These are phyloP conservation scores for Chlorophyllum brunneum DNA, from an alignment of 768 basidiomycete species.

Conservation along the genomic window DNA sequence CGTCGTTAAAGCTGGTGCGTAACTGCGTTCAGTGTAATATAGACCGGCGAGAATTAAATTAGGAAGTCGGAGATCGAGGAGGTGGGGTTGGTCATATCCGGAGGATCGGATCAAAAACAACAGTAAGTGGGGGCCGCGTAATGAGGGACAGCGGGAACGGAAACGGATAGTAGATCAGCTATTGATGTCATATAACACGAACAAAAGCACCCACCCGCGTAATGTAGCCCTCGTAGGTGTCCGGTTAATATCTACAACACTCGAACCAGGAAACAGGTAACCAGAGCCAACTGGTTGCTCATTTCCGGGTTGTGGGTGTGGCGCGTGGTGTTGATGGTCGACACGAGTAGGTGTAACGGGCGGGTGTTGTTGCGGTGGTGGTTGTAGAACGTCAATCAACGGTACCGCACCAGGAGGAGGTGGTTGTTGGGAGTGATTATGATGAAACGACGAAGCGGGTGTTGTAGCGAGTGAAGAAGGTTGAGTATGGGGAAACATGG, in stretches of 20 bases:
- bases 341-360: not conserved
- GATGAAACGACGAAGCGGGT: conserved; percentile 6
- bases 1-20: conserved; percentile 62
- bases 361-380: not conserved
- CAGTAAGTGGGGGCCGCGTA: no score
- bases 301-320: not conserved
- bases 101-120: no score
- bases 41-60: no score
- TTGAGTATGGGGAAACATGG: conserved; percentile 8
- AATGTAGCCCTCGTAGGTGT: conserved; percentile 21
- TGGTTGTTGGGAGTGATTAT: not conserved
- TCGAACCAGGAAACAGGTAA: conserved; percentile 1
- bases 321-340: not conserved
- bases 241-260: not conserved
- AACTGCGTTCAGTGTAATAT: conserved; percentile 15
- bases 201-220: conserved; percentile 28
- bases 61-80: no score
- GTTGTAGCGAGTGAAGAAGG: not conserved
- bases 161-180: not conserved
- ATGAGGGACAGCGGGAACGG: no score
- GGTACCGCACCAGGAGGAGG: no score
- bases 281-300: not conserved
- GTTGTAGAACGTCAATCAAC: not conserved
- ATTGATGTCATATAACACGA: no score
- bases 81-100: no score